Evolutionary conservation across 164 flowering plant genomes (phyloP), one percentile per base, ranked within the genome.

Genomic region (Macadamia tetraphylla): DNA sequence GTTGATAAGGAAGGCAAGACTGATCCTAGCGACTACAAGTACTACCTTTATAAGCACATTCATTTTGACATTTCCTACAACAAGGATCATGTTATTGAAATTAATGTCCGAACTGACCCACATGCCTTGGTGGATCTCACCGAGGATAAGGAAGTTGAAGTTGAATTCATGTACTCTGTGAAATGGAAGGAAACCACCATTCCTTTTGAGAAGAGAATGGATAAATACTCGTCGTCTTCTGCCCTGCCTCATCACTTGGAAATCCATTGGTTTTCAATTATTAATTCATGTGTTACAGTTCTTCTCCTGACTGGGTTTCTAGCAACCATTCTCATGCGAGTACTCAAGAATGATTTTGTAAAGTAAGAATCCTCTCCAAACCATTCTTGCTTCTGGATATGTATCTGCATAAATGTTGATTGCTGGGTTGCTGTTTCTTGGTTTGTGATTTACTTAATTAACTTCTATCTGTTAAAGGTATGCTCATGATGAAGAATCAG

Each of bases 171-270:
- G 60, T 79, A 79, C 29, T 70, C 75, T 9, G 79, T 76, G 61
- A 79, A 70, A 46, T 79, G 81, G 81, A 76, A 76, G 61, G 77
- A 76, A 58, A 76, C 77, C 18, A 65, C 67, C 55, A 76, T 64
- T 6, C 77, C 79, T 29, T 79, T 76, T 48, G 81, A 79, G 65
- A 79, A 73, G 70, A 76, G 81, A 62, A 79, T 79, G 81, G 77
- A 79, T 12, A 76, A 76, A 44, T 79, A 73, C 66, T 67, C 79
- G 7, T 70, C 71, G 48, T 70, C 73, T 48, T 79, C 79, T 18
- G 76, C 77, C 10, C 55, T 73, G 67, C 79, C 77, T 14, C 81
- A 76, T 51, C 79, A 76, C 68, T 48, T 79, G 73, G 79, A 76
- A 44, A 76, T 79, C 30, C 81, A 79, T 67, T 75, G 77, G 77